Evolutionary conservation across 495 filamentous ascomycete species (phyloP).

Genomic region (Pseudomonodictys pantanalensis): DNA sequence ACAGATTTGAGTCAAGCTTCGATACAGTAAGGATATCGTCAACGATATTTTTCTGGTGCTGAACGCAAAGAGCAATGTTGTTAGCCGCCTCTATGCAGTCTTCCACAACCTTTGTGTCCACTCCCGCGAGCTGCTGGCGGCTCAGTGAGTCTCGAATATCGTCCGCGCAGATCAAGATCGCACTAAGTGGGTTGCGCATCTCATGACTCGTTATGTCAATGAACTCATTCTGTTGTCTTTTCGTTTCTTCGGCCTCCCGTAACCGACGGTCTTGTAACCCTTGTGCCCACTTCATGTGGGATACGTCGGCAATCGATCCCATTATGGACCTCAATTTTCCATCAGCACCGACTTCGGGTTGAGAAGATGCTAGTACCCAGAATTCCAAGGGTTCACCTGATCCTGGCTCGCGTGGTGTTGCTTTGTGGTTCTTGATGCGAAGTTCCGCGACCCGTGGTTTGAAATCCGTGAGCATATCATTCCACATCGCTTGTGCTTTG

Average conservation of each 20-base stretch:
- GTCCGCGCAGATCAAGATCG: constrained; percentile 37
- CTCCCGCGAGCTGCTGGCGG: constrained; percentile 1
- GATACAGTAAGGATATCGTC: constrained; percentile 38
- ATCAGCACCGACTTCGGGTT: constrained; percentile 17
- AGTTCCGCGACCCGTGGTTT: constrained; percentile 29
- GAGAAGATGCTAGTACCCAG: constrained; percentile 23
- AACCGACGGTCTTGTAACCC: constrained; percentile 14
- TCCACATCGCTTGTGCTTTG: constrained; percentile 26
- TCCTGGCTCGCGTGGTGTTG: not conserved
- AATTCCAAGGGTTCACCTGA: constrained; percentile 26
- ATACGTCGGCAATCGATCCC: constrained; percentile 23
- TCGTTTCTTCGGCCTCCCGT: constrained; percentile 23
- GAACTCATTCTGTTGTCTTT: constrained; percentile 31
- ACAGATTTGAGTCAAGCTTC: constrained; percentile 35
- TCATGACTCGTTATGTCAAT: constrained; percentile 39
- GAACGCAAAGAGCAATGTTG: constrained; percentile 34
- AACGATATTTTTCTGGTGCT: constrained; percentile 35
- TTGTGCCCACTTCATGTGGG: constrained; percentile 27
- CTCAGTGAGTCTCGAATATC: constrained; percentile 9
- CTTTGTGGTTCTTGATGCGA: constrained; percentile 3
- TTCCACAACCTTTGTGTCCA: constrained; percentile 4
- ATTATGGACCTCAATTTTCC: constrained; percentile 12
- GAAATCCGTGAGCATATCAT: constrained; percentile 11
- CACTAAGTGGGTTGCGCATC: constrained; percentile 36
- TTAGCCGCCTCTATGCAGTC: constrained; percentile 28